A percentile compares a stretch with the other conserved stretches of the same genome.
Conservation (phyloP, 345 rosid genomes). For the Eucalyptus fibrosa region DNA sequence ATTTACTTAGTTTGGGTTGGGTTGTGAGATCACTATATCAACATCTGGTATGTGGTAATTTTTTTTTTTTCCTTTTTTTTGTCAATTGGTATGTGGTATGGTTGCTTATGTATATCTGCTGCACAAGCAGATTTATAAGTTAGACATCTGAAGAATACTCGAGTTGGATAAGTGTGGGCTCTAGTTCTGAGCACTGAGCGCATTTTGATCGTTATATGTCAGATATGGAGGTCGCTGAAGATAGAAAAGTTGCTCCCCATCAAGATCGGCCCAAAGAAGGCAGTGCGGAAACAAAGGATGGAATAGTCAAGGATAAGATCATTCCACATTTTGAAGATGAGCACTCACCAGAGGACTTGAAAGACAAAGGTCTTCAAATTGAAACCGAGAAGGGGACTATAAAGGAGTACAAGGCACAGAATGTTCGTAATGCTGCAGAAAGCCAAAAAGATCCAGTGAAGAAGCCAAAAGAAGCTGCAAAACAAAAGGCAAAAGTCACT, state of each 20-base stretch:
- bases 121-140: background rate
- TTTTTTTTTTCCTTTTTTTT: background rate
- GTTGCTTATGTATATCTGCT: background rate
- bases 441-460: background rate
- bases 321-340: background rate
- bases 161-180: background rate
- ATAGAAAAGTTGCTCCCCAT: background rate
- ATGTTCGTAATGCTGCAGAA: background rate
- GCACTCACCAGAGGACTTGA: background rate
- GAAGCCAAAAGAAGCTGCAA: constrained; percentile 9
- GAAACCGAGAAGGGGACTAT: background rate
- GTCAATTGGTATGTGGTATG: background rate
- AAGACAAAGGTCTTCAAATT: background rate
- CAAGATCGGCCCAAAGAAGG: background rate
- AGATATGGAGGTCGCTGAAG: constrained; percentile 1
- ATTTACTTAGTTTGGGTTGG: background rate
- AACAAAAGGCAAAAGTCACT: constrained; percentile 5
- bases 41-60: background rate
- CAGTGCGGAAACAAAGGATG: background rate
- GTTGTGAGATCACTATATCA: background rate
- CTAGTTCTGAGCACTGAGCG: background rate
- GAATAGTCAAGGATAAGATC: background rate
- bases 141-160: background rate
- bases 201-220: background rate
- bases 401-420: background rate